Base-by-base conservation (phyloP, 1,139 yeast genomes). In the Suhomyces bribrorum region DNA sequence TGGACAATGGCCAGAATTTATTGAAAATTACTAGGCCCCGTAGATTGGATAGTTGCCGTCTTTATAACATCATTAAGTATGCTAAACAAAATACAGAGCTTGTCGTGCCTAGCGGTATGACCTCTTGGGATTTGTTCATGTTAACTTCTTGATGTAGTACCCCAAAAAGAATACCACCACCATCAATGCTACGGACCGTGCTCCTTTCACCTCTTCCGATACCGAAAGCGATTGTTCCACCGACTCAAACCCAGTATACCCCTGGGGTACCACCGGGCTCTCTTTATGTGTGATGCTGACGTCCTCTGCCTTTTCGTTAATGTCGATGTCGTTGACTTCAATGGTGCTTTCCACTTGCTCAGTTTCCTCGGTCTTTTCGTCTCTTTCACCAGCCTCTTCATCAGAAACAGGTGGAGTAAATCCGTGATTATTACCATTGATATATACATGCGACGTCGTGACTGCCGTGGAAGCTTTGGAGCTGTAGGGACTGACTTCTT, bases 361-460 rank as follows among this genome's bases (percentile, higher is more conserved):
- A 20, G 6, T n/a, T 17, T n/a, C n/a, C n/a, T 14, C 34, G 6
- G 14, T n/a, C 13, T 28, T 26, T 9, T 35, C 34, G 14, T 24
- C 11, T 12, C 15, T 5, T 17, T 37, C 40, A 14, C 11, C 8
- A 3, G 13, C 29, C 17, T 37, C 43, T 18, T 39, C 43, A 33
- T 56, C 60, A 6, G 58, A 52, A 13, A 51, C 45, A 2, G 61
- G 61, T 2, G 62, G 61, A 0, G 61, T 56, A 26, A 53, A 41
- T 22, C 39, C 40, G 7, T 23, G 26, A 18, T 16, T 26, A 20
- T 14, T 17, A 4, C 30, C 38, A 16, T 36, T 29, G 7, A 23
- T 14, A 29, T 31, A 31, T 18, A 24, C 26, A 13, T 17, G 20
- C 3, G 26, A 23, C 20, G 20, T 31, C 5, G 39, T 12, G 2